Evolutionary conservation across 1,139 yeast genomes (phyloP), one percentile per base, ranked within the genome.

Genomic region (Blastobotrys niveus): DNA sequence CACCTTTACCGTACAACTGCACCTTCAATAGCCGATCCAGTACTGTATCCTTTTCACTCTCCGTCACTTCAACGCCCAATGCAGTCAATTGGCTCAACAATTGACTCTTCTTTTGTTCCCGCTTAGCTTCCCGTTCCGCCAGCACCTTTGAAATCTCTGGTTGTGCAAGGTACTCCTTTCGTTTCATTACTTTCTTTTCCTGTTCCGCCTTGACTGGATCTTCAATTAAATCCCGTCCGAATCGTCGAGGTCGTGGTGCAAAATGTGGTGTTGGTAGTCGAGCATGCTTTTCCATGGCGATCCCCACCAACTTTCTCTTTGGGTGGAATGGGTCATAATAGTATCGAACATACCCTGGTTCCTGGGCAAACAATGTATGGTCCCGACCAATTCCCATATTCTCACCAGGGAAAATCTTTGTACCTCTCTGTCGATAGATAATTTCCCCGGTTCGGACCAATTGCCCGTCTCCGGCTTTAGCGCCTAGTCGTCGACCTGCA

Each of bases 311-410:
- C 62, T 82, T 83, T 64, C 97, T 79, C 61, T 80, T 77, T 35
- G 97, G 96, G 61, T 91, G 98, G 73, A 89, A 89, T n/a, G 98
- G 98, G 68, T 91, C 96, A 52, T 80, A 71, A 64, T 91, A 91
- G 67, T 79, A 91, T 53, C 94, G 77, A 40, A 91, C 96, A 63
- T 72, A 88, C 20, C 98, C 98, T 2, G 96, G 96, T 60, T 91
- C 97, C 37, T 73, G 62, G 2, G 98, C 96, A 66, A 74, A 88
- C 31, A 91, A 77, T 2, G 98, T 91, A 63, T 89, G 97, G 63
- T 91, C 98, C 55, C 79, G 81, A 52, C 99, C 98, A 52, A 91
- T 84, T 17, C 84, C 86, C 20, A 64, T 60, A 56, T 91, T 89
- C 54, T 85, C 95, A 36, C 99, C 99, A 0, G 98, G 97, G 59